Base-by-base conservation (phyloP, 2,329 filamentous ascomycete species). In the Fusarium stilboides region DNA sequence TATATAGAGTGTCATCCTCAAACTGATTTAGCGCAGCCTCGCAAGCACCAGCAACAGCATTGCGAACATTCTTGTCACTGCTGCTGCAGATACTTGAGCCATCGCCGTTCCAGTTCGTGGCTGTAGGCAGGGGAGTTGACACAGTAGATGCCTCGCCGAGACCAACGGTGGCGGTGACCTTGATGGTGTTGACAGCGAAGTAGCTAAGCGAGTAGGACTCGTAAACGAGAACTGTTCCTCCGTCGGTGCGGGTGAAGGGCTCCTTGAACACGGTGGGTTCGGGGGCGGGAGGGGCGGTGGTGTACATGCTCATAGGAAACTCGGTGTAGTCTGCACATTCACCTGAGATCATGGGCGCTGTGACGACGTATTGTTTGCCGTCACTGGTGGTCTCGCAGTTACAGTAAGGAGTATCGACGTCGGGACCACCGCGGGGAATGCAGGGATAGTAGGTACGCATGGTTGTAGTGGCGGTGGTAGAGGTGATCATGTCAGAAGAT, bases 391-490 rank as follows among this genome's bases (percentile, higher is more conserved):
- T 63, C n/a, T 63, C 60, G 9, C 60, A 63, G 22, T 22, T 33
- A 8, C 60, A 62, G 24, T 33, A 43, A 9, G 60, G 57, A 3
- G 28, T 44, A 3, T 20, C 57, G 0, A 62, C 42, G 0, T 49
- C 36, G 13, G 60, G 60, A 2, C 60, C 60, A 0, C 31, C 60
- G 0, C 6, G 14, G 9, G 49, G 47, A 4, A 47, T 5, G 2
- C 60, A 63, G 4, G 60, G 60, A 28, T 56, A 62, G 59, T 62
- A 44, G 9, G 57, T 62, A 5, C 57, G 57, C 14, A 26, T n/a
- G 0, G 47, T 7, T 5, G 57, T 20, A 2, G 59, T 56, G 3
- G 58, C 39, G 1, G 31, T 39, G 3, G 49, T 31, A 13, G 49
- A 49, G 2, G 60, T 49, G 9, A 56, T 62, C 5, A 22, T 55